Base-by-base conservation (phyloP, 2,329 filamentous ascomycete genomes). In the Keithomyces neogunnii region DNA sequence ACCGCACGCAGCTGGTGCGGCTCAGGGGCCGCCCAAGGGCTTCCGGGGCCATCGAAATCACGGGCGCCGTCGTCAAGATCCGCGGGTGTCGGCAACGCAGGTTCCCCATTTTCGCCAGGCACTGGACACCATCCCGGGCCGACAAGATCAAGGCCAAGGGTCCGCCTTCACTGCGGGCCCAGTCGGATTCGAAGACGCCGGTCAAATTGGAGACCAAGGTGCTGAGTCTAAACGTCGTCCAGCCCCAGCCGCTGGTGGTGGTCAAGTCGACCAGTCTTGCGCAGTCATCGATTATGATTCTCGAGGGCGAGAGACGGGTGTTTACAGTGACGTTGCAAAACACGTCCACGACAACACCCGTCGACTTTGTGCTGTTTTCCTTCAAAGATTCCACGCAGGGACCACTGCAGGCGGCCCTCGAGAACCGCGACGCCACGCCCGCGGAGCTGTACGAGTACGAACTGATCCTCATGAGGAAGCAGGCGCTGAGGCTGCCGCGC, bases 371-470 rank as follows among this genome's bases (percentile, higher is more conserved):
- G 36, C 76, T 93, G 30, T 89, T 96, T 53, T 91, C 89, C 0
- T 95, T 95, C 64, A 85, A 90, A 59, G 90, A 96, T 69, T 95
- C 90, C 1, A 91, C 89, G 0, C 89, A 89, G 55, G 79, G 77
- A 5, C 83, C 88, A 7, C 73, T 96, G 13, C 88, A 92, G 60
- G 75, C 82, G 36, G 88, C 88, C 0, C 73, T 95, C 45, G 78
- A 74, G 49, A 89, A 84, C 60, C 86, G 88, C 61, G 88, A 95
- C 59, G 80, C 91, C 2, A 81, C 86, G 8, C 80, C 86, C 0
- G 81, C 85, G 2, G 90, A 96, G 62, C 70, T 93, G 5, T 91
- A 95, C 63, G 91, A 96, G 64, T 82, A 92, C 52, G 90, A 96
- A 64, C 74, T 89, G 47, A 86, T 91, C 53, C 73, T 95, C 44